These are phyloP conservation scores for Talaromyces thailandensis DNA, from an alignment of 495 filamentous ascomycete genomes.

Conservation along the genomic window DNA sequence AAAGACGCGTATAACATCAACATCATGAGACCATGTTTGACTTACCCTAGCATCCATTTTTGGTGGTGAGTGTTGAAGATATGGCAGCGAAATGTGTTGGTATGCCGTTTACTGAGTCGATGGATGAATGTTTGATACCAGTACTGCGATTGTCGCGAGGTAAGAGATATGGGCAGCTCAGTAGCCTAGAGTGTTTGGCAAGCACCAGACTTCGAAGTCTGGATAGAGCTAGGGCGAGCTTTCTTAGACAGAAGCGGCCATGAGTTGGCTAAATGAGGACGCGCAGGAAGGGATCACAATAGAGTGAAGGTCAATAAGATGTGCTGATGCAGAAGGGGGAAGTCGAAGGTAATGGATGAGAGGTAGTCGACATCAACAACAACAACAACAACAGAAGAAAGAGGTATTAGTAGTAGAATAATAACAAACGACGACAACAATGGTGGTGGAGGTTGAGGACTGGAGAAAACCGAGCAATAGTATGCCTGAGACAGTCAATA, in stretches of 20 bases:
- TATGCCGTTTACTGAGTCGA: not conserved
- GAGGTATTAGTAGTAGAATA: not conserved
- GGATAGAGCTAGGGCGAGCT: not conserved
- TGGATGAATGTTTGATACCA: not conserved
- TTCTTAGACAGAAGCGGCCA: not conserved
- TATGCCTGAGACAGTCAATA: not conserved
- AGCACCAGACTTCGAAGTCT: slow-evolving; percentile 15
- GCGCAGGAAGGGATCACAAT: slow-evolving; percentile 7
- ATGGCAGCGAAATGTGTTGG: not conserved
- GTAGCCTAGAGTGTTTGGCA: slow-evolving; percentile 6
- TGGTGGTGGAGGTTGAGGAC: not conserved
- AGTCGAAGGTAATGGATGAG: slow-evolving; percentile 11
- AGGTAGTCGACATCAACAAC: slow-evolving; percentile 17
- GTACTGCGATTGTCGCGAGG: not conserved
- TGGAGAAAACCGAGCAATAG: not conserved
- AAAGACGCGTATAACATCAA: slow-evolving; percentile 12
- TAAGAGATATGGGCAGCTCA: not conserved
- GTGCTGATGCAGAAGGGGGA: slow-evolving; percentile 7
- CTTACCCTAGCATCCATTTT: slow-evolving; percentile 8
- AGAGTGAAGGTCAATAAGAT: slow-evolving; percentile 13
- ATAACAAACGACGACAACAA: not conserved
- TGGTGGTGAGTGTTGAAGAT: not conserved
- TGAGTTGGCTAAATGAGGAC: slow-evolving; percentile 3
- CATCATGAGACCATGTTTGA: not conserved
- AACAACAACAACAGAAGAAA: slow-evolving; percentile 8